phyloP scores from a whole-genome alignment of 768 basidiomycete species.

The Amanita jacksonii region DNA sequence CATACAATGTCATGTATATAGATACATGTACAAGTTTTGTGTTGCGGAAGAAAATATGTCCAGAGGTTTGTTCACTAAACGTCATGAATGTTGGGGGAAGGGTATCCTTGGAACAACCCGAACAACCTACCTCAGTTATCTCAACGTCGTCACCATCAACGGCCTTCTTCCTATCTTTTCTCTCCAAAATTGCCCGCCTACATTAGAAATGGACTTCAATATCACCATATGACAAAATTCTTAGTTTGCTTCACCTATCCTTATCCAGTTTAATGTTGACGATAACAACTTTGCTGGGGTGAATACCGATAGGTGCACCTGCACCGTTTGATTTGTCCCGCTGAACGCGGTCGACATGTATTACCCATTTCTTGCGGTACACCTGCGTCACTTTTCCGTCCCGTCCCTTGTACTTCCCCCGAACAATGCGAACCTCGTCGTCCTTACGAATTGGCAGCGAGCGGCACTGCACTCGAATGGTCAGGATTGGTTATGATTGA shows the following conservation, averaged over 20 bases:
- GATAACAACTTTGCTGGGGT: conserved; percentile 96
- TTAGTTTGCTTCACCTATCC: conserved; percentile 47
- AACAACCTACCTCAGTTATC: conserved; percentile 64
- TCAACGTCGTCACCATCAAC: conserved; percentile 54
- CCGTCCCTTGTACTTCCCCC: conserved; percentile 97
- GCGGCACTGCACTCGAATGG: conserved; percentile 48
- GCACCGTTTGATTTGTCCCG: conserved; percentile 97
- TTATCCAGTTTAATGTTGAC: conserved; percentile 89
- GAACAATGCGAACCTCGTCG: conserved; percentile 94
- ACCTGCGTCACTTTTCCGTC: conserved; percentile 98
- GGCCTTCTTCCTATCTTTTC: conserved; percentile 71
- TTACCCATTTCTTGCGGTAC: conserved; percentile 98
- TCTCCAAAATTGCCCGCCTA: conserved; percentile 79
- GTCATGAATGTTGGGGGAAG: conserved; percentile 11
- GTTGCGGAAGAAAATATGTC: conserved; percentile 13
- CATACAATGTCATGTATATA: conserved; percentile 53
- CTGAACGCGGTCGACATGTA: conserved; percentile 96
- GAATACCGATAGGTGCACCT: conserved; percentile 86
- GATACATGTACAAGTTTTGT: conserved; percentile 59
- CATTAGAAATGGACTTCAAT: background rate
- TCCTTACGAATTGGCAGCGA: conserved; percentile 95
- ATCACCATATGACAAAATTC: background rate
- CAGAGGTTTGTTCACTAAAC: conserved; percentile 26
- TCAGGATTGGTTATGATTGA: background rate
- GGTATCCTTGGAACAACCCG: conserved; percentile 2